phyloP scores from a whole-genome alignment of 495 filamentous ascomycete genomes.

The Xylaria flabelliformis region DNA sequence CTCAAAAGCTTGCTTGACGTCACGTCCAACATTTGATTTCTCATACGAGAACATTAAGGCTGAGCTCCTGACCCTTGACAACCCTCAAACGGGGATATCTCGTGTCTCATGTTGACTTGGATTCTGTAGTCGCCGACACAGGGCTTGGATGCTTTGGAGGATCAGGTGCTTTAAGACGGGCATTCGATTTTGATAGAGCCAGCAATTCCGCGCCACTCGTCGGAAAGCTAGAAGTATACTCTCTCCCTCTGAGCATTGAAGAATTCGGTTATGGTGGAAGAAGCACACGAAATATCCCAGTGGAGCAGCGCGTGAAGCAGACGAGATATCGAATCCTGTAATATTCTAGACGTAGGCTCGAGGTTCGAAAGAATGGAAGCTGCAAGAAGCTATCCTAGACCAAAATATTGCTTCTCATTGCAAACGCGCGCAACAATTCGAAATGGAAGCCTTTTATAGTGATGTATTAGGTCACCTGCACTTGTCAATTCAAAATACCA shows the following conservation, averaged over 20 bases:
- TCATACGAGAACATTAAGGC: conserved; percentile 45
- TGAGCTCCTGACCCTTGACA: conserved; percentile 52
- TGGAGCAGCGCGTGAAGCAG: conserved; percentile 58
- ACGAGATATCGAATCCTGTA: conserved; percentile 12
- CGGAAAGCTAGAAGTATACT: conserved; percentile 56
- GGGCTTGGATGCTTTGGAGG: conserved; percentile 37
- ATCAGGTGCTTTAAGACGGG: conserved; percentile 22
- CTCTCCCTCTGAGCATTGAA: conserved; percentile 65
- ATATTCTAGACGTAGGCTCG: neutral
- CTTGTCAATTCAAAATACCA: neutral
- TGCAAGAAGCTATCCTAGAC: neutral
- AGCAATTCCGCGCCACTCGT: conserved; percentile 44
- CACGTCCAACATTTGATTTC: conserved; percentile 48
- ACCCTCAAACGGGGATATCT: conserved; percentile 53
- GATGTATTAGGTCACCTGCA: neutral
- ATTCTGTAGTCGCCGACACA: conserved; percentile 44
- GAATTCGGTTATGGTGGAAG: conserved; percentile 53
- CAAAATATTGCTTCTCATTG: neutral
- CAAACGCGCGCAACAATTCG: neutral
- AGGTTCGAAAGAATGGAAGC: neutral
- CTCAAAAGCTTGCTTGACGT: conserved; percentile 49
- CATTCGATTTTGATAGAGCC: conserved; percentile 30
- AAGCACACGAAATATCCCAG: conserved; percentile 61
- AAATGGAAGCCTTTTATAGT: too few relatives aligned
- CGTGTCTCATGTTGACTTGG: conserved; percentile 35